Conservation (phyloP, 2,329 filamentous ascomycete species). For the Incumbomyces lentus region DNA sequence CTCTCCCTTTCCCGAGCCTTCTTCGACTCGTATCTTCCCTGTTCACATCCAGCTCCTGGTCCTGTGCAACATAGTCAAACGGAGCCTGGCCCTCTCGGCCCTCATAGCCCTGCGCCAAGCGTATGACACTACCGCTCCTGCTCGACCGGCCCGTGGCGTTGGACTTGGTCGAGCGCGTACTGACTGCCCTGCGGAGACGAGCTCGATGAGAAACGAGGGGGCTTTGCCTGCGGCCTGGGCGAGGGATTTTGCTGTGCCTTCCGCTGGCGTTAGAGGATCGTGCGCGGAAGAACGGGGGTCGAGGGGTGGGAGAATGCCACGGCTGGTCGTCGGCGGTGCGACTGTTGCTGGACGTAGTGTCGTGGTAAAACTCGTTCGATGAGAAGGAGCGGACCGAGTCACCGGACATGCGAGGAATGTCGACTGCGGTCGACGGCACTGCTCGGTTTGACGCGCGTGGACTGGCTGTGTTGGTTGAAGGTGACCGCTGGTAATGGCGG, state of each 20-base stretch:
- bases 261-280: neutral
- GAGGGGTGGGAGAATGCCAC: neutral
- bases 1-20: neutral
- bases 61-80: neutral
- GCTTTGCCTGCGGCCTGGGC: too few species aligned
- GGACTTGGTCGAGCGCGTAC: neutral
- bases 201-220: neutral
- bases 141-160: neutral
- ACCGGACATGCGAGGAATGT: neutral
- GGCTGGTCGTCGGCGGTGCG: neutral
- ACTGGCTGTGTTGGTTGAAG: neutral
- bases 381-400: conserved; percentile 5
- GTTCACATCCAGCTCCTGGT: neutral
- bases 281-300: neutral
- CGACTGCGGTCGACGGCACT: neutral
- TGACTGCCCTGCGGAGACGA: neutral
- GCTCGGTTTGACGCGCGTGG: neutral
- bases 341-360: neutral
- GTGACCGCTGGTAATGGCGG: neutral
- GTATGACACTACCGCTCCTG: neutral
- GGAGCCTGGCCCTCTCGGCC: neutral
- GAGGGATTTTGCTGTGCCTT: too few species aligned
- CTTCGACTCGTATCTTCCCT: neutral
- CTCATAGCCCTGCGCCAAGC: neutral
- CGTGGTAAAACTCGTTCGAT: neutral